Evolutionary conservation across 108 stramenopile species (phyloP).

Genomic region (Cyclotella kingstonii): DNA sequence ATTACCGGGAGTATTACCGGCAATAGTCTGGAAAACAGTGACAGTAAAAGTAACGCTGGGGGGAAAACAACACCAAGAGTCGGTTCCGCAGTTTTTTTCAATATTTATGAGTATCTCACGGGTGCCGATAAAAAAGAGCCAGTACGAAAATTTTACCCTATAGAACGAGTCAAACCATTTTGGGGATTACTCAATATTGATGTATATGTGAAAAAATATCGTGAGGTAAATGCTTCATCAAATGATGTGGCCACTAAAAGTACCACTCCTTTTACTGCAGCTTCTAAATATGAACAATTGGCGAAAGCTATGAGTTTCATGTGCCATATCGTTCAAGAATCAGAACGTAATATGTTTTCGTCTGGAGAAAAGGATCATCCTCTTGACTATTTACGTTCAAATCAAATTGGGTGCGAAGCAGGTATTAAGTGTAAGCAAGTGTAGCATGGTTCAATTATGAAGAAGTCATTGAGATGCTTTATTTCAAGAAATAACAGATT

Average conservation of each 20-base stretch:
- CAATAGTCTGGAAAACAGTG: neutral
- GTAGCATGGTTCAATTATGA: no score
- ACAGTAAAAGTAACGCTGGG: neutral
- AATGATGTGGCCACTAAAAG: neutral
- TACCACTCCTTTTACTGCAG: constrained; percentile 25
- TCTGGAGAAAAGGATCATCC: constrained; percentile 39
- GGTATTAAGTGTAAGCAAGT: constrained; percentile 59
- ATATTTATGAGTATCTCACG: constrained; percentile 79
- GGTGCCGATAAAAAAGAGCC: constrained; percentile 75
- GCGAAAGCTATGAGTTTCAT: constrained; percentile 83
- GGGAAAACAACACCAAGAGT: neutral
- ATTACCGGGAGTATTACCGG: neutral
- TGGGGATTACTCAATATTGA: constrained; percentile 83
- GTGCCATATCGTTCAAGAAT: constrained; percentile 76
- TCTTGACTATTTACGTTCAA: constrained; percentile 56
- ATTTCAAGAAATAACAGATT: no score
- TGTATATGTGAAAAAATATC: constrained; percentile 65
- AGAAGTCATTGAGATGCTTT: no score
- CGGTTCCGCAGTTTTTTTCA: constrained; percentile 43
- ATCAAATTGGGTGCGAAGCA: constrained; percentile 80
- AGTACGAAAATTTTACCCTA: constrained; percentile 76
- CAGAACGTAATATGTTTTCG: constrained; percentile 47
- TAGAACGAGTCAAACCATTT: constrained; percentile 83
- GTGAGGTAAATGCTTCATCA: constrained; percentile 19
- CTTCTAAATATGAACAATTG: constrained; percentile 79